A percentile compares a stretch with the other conserved stretches of the same genome.
These are phyloP conservation scores for Lachnellula subtilissima DNA, from an alignment of 2,329 filamentous ascomycete species.

Conservation along the genomic window DNA sequence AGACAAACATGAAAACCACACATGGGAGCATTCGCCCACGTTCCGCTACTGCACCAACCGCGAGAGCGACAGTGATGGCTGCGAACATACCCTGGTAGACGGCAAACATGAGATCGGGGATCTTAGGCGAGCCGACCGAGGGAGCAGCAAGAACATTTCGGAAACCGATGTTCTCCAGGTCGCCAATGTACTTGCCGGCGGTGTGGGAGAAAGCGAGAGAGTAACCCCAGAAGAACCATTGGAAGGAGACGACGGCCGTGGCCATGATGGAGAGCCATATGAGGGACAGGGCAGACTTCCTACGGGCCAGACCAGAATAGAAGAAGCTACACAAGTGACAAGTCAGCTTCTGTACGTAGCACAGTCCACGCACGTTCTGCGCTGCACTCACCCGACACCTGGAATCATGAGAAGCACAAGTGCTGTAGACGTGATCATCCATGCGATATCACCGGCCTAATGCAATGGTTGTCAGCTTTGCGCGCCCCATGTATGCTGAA, in stretches of 20 bases:
- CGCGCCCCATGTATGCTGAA: not conserved
- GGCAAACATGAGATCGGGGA: slow-evolving; percentile 81
- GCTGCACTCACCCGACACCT: slow-evolving; percentile 62
- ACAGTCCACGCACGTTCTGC: slow-evolving; percentile 12
- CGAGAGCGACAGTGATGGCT: slow-evolving; percentile 71
- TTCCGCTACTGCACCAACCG: slow-evolving; percentile 80
- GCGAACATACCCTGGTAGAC: slow-evolving; percentile 89
- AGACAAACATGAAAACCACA: slow-evolving; percentile 89
- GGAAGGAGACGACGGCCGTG: slow-evolving; percentile 75
- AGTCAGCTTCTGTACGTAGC: slow-evolving; percentile 17
- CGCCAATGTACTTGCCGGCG: slow-evolving; percentile 60
- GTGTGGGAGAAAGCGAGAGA: slow-evolving; percentile 52
- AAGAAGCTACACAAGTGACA: slow-evolving; percentile 55
- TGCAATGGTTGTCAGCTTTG: slow-evolving; percentile 46
- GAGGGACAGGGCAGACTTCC: slow-evolving; percentile 83
- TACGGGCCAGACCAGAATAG: slow-evolving; percentile 82
- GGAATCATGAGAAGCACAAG: slow-evolving; percentile 90
- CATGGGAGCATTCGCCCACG: slow-evolving; percentile 83
- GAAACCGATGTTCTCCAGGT: slow-evolving; percentile 76
- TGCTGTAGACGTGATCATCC: slow-evolving; percentile 76
- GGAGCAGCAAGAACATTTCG: slow-evolving; percentile 69
- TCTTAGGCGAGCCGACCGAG: slow-evolving; percentile 65
- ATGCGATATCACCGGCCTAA: slow-evolving; percentile 76
- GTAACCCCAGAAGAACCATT: slow-evolving; percentile 65
- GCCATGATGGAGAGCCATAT: slow-evolving; percentile 91